phyloP scores from a whole-genome alignment of 2,329 filamentous ascomycete genomes.

The Ambrosiella cleistominuta region DNA sequence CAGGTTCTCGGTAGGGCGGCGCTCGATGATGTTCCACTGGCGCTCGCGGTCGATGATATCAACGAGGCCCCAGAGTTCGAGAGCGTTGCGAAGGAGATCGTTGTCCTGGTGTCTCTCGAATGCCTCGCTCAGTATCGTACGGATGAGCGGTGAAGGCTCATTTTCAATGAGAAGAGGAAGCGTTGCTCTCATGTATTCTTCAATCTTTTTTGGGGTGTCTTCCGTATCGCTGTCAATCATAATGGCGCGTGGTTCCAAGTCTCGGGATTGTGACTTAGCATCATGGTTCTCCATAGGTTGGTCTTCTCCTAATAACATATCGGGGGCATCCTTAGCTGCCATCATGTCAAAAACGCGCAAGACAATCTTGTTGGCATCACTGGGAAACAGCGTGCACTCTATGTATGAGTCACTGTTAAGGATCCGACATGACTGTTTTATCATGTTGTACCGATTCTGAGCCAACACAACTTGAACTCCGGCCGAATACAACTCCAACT shows the following conservation, averaged over 20 bases:
- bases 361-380: constrained; percentile 20
- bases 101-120: constrained; percentile 17
- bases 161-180: constrained; percentile 39
- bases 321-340: constrained; percentile 19
- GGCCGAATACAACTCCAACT: constrained; percentile 45
- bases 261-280: constrained; percentile 16
- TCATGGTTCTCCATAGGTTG: not conserved
- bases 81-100: constrained; percentile 36
- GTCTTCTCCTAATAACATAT: constrained; percentile 13
- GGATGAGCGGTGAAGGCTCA: constrained; percentile 43
- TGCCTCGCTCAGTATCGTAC: constrained; percentile 38
- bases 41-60: constrained; percentile 48
- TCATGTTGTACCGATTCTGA: constrained; percentile 38
- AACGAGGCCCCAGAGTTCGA: constrained; percentile 48
- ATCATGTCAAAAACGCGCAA: constrained; percentile 18
- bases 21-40: constrained; percentile 39
- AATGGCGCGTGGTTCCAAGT: constrained; percentile 23
- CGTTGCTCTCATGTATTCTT: constrained; percentile 41
- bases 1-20: constrained; percentile 25
- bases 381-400: constrained; percentile 42
- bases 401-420: constrained; percentile 32
- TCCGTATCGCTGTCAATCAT: constrained; percentile 46
- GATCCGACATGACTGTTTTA: constrained; percentile 33
- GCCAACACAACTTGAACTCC: constrained; percentile 45
- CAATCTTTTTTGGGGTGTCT: constrained; percentile 40